phyloP scores from a whole-genome alignment of 805 yeast species.

The Cyberlindnera petersonii region DNA sequence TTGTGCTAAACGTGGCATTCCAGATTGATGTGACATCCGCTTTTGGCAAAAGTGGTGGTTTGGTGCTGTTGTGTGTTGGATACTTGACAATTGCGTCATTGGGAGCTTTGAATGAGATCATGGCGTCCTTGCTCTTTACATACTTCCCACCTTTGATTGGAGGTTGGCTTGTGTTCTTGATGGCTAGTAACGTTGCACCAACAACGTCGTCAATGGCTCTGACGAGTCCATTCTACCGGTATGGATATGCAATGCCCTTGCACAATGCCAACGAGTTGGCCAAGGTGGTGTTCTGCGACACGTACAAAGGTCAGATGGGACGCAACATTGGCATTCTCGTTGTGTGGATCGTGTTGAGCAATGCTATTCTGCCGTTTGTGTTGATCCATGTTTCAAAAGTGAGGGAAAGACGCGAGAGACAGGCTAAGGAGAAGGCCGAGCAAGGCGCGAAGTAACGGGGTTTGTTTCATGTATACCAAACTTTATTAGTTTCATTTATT shows the following conservation, averaged over 20 bases:
- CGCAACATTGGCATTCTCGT: conserved; percentile 53
- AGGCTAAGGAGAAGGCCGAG: conserved; percentile 13
- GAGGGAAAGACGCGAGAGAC: conserved; percentile 9
- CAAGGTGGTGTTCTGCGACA: conserved; percentile 54
- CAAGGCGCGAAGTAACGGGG: no score
- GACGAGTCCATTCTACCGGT: conserved; percentile 50
- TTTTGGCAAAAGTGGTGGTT: conserved; percentile 65
- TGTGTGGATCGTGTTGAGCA: conserved; percentile 55
- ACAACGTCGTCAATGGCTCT: conserved; percentile 60
- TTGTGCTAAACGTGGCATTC: conserved; percentile 60
- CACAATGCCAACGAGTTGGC: conserved; percentile 58
- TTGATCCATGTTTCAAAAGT: conserved; percentile 26
- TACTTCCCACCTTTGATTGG: conserved; percentile 62
- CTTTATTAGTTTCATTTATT: no score
- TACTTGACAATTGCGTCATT: conserved; percentile 67
- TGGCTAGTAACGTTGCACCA: conserved; percentile 59
- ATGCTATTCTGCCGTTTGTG: conserved; percentile 40
- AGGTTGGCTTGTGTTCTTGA: conserved; percentile 68
- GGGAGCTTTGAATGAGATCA: conserved; percentile 67
- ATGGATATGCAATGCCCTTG: conserved; percentile 66
- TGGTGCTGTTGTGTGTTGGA: conserved; percentile 65
- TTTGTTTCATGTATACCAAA: no score
- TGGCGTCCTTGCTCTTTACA: conserved; percentile 46
- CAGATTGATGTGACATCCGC: conserved; percentile 52
- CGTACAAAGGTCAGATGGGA: conserved; percentile 55